Evolutionary conservation across 2,329 filamentous ascomycete species (phyloP).

Genomic region (Chaetomiaceae sp.): DNA sequence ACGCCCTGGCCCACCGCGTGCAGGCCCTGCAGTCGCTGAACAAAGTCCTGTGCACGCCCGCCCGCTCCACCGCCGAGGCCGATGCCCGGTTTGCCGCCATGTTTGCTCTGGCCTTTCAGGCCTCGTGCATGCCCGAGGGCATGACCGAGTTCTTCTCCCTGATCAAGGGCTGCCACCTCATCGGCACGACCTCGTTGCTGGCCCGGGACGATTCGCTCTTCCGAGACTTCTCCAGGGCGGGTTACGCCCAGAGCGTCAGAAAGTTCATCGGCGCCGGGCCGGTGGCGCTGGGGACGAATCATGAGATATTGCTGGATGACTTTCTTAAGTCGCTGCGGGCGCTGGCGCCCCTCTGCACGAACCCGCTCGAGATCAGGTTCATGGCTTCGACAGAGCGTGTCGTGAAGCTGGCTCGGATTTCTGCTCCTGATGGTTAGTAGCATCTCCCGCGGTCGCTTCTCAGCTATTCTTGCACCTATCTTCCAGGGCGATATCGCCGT

Average conservation of each 20-base stretch:
- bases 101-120: constrained; percentile 34
- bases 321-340: constrained; percentile 27
- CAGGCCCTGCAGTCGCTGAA: constrained; percentile 34
- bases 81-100: constrained; percentile 35
- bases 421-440: constrained; percentile 28
- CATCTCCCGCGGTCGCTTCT: background rate
- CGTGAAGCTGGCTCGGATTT: constrained; percentile 22
- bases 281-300: constrained; percentile 3
- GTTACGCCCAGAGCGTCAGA: constrained; percentile 26
- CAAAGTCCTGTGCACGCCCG: constrained; percentile 26
- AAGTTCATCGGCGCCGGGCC: constrained; percentile 18
- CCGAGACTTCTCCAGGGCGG: constrained; percentile 16
- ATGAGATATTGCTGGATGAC: constrained; percentile 24
- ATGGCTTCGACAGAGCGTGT: constrained; percentile 29
- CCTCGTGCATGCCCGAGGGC: constrained; percentile 35
- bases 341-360: constrained; percentile 29
- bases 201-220: constrained; percentile 19
- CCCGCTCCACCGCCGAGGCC: constrained; percentile 25
- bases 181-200: constrained; percentile 10
- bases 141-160: constrained; percentile 35
- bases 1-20: constrained; percentile 33
- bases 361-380: constrained; percentile 28
- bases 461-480: background rate
- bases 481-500: no score
- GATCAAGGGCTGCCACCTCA: constrained; percentile 32